Conservation (phyloP, 2,329 filamentous ascomycete species). For the Fusarium sp. region DNA sequence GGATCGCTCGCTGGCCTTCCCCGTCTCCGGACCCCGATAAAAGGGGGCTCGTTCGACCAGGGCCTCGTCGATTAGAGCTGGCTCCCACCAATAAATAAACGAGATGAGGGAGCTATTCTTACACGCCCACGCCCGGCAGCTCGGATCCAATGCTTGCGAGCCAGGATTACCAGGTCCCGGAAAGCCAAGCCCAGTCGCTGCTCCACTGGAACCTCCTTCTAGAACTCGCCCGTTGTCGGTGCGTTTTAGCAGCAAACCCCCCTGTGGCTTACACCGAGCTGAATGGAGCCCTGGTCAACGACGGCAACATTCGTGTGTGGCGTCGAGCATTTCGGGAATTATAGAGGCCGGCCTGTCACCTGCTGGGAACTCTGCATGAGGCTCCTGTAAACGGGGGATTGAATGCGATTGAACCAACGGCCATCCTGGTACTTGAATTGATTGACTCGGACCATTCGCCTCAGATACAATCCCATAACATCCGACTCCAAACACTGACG, state of each 20-base stretch:
- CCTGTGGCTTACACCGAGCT: slow-evolving; percentile 14
- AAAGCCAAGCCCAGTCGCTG: slow-evolving; percentile 37
- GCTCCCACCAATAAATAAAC: slow-evolving; percentile 43
- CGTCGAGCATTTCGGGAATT: background rate
- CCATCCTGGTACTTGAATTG: no score
- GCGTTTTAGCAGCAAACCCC: slow-evolving; percentile 10
- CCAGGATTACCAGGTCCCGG: slow-evolving; percentile 38
- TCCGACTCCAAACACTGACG: no score
- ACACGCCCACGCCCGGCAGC: slow-evolving; percentile 41
- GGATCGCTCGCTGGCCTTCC: background rate
- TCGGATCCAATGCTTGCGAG: slow-evolving; percentile 31
- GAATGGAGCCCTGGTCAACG: background rate
- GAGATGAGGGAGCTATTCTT: slow-evolving; percentile 37
- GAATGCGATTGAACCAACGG: background rate
- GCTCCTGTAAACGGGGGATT: background rate
- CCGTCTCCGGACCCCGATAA: background rate
- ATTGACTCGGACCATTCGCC: no score
- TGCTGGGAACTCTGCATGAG: no score
- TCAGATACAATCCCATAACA: no score
- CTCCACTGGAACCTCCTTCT: slow-evolving; percentile 31
- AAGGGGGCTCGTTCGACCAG: slow-evolving; percentile 20
- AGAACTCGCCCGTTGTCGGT: slow-evolving; percentile 39
- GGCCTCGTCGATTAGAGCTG: slow-evolving; percentile 30
- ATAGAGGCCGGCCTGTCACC: background rate
- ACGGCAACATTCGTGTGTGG: slow-evolving; percentile 15